Conservation (phyloP, 352 stramenopile genomes). For the Globisporangium heterothallicum region DNA sequence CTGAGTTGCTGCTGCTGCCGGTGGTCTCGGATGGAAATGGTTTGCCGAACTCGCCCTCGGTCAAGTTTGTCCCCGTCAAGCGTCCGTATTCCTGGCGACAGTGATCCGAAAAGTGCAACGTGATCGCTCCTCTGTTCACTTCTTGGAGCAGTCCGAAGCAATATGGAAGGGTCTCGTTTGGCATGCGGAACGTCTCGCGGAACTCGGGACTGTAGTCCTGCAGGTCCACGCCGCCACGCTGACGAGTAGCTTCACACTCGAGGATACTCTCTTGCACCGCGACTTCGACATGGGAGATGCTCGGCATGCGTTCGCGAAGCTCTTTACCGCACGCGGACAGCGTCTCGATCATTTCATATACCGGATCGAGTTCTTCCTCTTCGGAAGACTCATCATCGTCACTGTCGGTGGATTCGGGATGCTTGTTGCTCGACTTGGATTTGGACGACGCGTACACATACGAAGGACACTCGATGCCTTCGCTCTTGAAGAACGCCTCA, state of each 20-base stretch:
- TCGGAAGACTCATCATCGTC: background rate
- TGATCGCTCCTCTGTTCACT: background rate
- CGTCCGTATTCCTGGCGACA: background rate
- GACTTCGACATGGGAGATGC: background rate
- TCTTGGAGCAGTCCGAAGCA: constrained; percentile 1
- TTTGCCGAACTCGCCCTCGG: too few relatives aligned
- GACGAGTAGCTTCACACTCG: constrained; percentile 11
- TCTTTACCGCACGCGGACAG: constrained; percentile 1
- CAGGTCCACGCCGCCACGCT: constrained; percentile 1
- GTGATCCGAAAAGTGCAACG: background rate
- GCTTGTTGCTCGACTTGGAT: too few relatives aligned
- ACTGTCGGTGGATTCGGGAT: too few relatives aligned
- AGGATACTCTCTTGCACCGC: constrained; percentile 4
- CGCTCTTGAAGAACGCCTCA: background rate
- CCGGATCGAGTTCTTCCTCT: background rate
- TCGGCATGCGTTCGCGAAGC: background rate
- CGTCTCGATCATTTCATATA: constrained; percentile 1
- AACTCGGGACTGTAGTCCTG: constrained; percentile 6
- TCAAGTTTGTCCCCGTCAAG: constrained; percentile 1
- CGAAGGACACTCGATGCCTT: constrained; percentile 1
- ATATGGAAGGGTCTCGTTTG: background rate
- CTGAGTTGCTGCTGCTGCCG: too few relatives aligned
- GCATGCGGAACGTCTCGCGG: constrained; percentile 1
- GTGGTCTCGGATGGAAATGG: too few relatives aligned
- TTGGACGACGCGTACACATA: background rate